Evolutionary conservation across 139 green algal species (phyloP), one percentile per base, ranked within the genome.

Genomic region (Micromonas commoda): DNA sequence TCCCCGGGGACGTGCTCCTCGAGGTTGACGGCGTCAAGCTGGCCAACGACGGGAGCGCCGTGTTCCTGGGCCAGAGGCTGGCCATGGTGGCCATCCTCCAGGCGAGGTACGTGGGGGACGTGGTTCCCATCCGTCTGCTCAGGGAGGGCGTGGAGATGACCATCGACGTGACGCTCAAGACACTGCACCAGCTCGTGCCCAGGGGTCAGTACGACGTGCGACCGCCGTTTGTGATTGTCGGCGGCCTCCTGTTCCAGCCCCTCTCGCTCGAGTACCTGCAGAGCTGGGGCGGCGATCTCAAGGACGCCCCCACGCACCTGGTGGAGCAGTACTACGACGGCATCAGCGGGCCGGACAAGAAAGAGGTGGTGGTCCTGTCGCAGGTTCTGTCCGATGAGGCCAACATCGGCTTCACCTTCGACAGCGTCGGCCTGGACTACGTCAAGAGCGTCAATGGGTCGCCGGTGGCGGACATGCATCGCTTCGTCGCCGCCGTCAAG

Each of bases 41-140:
- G 13, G 66, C 60, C 24, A 68, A 32, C 60, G 60, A 68, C 60
- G 26, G 60, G 19, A 29, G 13, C 13, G 9, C 5, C 24, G 24
- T 32, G 24, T 68, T 35, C n/a, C 52, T 73, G 2, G 91, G 92
- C 31, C 95, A 99, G 88, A 89, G 96, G 70, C 97, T 99, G 77
- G 85, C 85, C 2, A 98, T 97, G 87, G 86, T 77, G 33, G 95
- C 96, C 88, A 87, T 99, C n/a, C 89, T 97, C 45, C 89, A 82
- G 54, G 87, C 95, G 72, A 97, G 97, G 26, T 69, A 57, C 52
- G 71, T 77, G 23, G 71, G 71, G 0, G 92, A 98, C 34, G 38
- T 63, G 1, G 92, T 88, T 6, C 35, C 53, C 3, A 57, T 98
- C 52, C 78, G 85, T 6, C 70, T 99, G 53, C 84, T 97, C 71